These are phyloP conservation scores for Rhizomucor miehei DNA, from an alignment of 371 early-diverging fungal genomes.

Conservation along the genomic window DNA sequence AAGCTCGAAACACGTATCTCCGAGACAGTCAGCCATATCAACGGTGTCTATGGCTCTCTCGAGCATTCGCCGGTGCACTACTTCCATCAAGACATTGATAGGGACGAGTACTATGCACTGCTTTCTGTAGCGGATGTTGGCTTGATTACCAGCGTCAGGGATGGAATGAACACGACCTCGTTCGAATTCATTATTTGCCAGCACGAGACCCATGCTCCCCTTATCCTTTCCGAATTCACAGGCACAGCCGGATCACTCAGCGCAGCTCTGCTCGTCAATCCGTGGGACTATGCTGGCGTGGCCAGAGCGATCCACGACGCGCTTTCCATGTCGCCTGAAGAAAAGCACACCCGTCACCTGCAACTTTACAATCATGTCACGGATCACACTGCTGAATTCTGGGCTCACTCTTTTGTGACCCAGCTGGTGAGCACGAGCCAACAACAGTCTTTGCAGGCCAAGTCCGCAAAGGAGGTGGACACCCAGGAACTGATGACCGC, in stretches of 20 bases:
- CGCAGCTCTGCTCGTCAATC: slow-evolving; percentile 92
- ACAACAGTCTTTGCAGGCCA: slow-evolving; percentile 37
- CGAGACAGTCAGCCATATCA: slow-evolving; percentile 90
- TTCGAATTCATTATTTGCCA: slow-evolving; percentile 98
- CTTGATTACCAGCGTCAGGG: slow-evolving; percentile 96
- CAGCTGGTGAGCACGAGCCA: slow-evolving; percentile 42
- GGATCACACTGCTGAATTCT: slow-evolving; percentile 85
- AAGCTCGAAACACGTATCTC: slow-evolving; percentile 85
- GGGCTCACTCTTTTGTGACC: slow-evolving; percentile 83
- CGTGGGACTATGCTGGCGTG: slow-evolving; percentile 94
- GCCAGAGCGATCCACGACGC: slow-evolving; percentile 88
- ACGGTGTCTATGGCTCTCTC: slow-evolving; percentile 91
- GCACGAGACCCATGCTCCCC: slow-evolving; percentile 84
- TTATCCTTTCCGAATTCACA: slow-evolving; percentile 97
- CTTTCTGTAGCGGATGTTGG: slow-evolving; percentile 93
- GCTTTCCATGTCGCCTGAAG: slow-evolving; percentile 76
- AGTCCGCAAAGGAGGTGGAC: slow-evolving; percentile 70
- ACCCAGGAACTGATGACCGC: slow-evolving; percentile 23
- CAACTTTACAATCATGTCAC: slow-evolving; percentile 84
- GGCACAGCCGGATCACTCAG: slow-evolving; percentile 94
- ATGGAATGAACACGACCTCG: slow-evolving; percentile 99
- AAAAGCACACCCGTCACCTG: slow-evolving; percentile 57
- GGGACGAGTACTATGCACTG: slow-evolving; percentile 95
- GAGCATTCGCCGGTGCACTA: slow-evolving; percentile 95
- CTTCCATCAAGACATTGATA: slow-evolving; percentile 93